Percentiles rank a stretch among this genome's conserved stretches.
Evolutionary conservation across 345 rosid species (phyloP).

Genomic region (Iberis pinnata): DNA sequence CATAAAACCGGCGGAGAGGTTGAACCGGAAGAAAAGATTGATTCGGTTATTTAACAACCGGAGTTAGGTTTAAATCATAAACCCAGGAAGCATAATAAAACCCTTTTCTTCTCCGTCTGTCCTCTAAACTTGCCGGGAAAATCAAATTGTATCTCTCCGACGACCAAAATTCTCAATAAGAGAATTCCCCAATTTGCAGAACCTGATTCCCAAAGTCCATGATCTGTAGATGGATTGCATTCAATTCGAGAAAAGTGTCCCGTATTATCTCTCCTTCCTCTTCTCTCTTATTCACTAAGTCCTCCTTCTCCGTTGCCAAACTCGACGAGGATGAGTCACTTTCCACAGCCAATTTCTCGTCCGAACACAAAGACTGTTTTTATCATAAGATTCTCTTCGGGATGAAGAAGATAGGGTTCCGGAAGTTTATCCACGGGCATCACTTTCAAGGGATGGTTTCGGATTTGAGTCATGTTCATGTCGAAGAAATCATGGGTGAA

Average conservation of each 20-base stretch:
- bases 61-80: background rate
- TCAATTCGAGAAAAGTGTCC: constrained; percentile 21
- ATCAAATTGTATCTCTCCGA: constrained; percentile 6
- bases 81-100: background rate
- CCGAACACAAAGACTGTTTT: constrained; percentile 24
- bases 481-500: constrained; percentile 39
- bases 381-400: constrained; percentile 38
- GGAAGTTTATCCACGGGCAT: constrained; percentile 32
- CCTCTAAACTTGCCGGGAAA: background rate
- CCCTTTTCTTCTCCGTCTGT: background rate
- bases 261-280: constrained; percentile 22
- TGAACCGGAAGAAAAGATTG: no score
- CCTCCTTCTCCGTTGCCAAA: constrained; percentile 35
- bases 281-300: constrained; percentile 31
- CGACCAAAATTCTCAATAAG: background rate
- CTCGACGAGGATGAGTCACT: constrained; percentile 28
- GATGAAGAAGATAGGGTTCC: constrained; percentile 42
- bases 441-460: constrained; percentile 33
- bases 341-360: background rate
- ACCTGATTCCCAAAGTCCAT: constrained; percentile 26
- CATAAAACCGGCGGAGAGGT: background rate
- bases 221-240: constrained; percentile 40
- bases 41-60: background rate
- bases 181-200: background rate
- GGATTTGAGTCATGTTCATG: constrained; percentile 37